Evolutionary conservation across 768 basidiomycete species (phyloP).

Genomic region (Lactifluus pinguis): DNA sequence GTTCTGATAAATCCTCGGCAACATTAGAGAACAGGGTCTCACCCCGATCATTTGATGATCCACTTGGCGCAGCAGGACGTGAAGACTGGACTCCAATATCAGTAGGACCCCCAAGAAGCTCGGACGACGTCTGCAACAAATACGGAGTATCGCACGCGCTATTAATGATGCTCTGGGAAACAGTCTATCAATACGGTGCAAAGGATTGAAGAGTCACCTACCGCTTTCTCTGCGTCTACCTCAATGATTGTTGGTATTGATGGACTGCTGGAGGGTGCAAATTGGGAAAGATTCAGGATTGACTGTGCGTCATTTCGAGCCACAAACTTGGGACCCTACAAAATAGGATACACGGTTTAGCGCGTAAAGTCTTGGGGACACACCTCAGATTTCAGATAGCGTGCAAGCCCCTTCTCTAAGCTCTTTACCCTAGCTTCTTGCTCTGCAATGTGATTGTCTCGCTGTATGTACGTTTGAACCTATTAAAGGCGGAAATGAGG

Average conservation of each 20-base stretch:
- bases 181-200: not conserved
- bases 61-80: not conserved
- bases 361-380: not conserved
- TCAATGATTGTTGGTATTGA: conserved; percentile 14
- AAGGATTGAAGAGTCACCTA: conserved; percentile 2
- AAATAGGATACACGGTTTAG: not conserved
- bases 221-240: conserved; percentile 21
- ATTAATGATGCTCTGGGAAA: not conserved
- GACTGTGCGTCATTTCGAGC: conserved; percentile 20
- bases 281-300: conserved; percentile 26
- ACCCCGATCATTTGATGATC: not conserved
- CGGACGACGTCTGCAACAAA: not conserved
- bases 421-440: conserved; percentile 24
- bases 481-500: not conserved
- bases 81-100: not conserved
- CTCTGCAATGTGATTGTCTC: conserved; percentile 26
- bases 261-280: conserved; percentile 24
- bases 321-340: conserved; percentile 16
- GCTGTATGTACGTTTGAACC: conserved; percentile 18
- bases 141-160: not conserved
- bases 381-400: conserved; percentile 25
- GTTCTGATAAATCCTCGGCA: not conserved
- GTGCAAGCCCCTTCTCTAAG: conserved; percentile 26
- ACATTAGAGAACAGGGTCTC: not conserved
- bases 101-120: not conserved